Percentiles rank a stretch among this genome's conserved stretches.
These are phyloP conservation scores for Diplosphaera chodatii DNA, from an alignment of 139 green algal genomes.

Conservation along the genomic window DNA sequence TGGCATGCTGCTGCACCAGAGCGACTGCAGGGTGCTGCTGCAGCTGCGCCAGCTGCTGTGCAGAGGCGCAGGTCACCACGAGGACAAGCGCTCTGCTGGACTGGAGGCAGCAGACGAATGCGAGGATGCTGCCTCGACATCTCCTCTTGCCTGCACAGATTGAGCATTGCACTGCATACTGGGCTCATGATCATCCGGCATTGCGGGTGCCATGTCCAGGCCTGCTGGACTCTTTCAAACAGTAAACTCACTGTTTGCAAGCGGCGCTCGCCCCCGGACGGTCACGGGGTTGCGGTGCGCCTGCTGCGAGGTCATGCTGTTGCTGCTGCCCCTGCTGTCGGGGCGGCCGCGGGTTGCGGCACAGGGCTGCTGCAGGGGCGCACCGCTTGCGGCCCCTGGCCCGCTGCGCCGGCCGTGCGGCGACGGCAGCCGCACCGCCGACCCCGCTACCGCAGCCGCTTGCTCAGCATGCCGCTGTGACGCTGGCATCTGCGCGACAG, in stretches of 20 bases:
- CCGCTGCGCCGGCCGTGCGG: no score
- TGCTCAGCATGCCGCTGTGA: background rate
- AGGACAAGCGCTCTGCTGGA: slow-evolving; percentile 23
- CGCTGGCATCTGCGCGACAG: background rate
- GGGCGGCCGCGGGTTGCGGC: no score
- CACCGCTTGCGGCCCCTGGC: no score
- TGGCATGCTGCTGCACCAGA: slow-evolving; percentile 14
- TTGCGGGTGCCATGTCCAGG: no score
- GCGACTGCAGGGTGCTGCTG: slow-evolving; percentile 25
- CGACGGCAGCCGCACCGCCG: no score
- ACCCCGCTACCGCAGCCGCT: no score
- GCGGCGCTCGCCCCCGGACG: background rate
- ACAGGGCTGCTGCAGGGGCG: no score
- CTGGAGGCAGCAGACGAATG: slow-evolving; percentile 21
- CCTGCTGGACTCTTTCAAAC: no score
- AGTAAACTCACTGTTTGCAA: background rate
- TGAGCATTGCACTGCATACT: no score
- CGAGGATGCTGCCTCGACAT: slow-evolving; percentile 6
- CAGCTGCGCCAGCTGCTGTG: slow-evolving; percentile 8
- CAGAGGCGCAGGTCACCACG: slow-evolving; percentile 19
- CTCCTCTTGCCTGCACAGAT: background rate
- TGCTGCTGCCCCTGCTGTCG: background rate
- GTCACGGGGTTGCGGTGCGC: background rate
- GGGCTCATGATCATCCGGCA: no score
- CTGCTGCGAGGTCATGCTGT: background rate